Evolutionary conservation across 257 asterid species (phyloP), one percentile per base, ranked within the genome.

Genomic region (Galeopsis tetrahit): DNA sequence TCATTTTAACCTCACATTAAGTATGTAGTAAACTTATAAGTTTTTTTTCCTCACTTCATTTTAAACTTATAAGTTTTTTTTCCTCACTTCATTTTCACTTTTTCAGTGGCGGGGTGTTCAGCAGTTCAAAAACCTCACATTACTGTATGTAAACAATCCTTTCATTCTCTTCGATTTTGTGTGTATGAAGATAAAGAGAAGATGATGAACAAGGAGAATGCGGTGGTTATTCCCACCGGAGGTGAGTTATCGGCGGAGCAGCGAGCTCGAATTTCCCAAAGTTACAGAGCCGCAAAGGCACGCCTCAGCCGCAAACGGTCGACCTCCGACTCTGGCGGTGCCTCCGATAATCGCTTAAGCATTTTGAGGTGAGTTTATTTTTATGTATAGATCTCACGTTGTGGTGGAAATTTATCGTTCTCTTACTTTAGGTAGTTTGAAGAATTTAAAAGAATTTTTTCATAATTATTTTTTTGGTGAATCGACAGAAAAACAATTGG

Each of bases 161-260:
- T 21, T 6, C 57, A 15, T 52, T 46, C 59, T 60, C 21, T 74
- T 43, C 44, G 11, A 0, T 46, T 72, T 63, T 10, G 6, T 5
- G 59, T 6, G 51, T 39, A 21, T 43, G 78, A 70, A 63, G 80
- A 70, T 44, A 62, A 36, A 48, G 77, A 67, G 70, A 88, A 85
- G 93, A 81, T 59, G 71, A 69, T 59, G 71, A 69, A 77, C 76
- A 82, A 85, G 78, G 97, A 91, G 80, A 91, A 91, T 76, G 84
- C 70, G 72, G 79, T 4, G 58, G 79, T 5, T 49, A 6, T 49
- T 21, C 74, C 68, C 21, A 49, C 82, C 68, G 81, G 51, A 3
- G 92, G 90, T 70, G 93, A 84, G 33, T 80, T 94, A 77, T 82
- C 99, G 38, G 90, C 88, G 65, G 95, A 88, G 78, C 99, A 94